A percentile compares a stretch with the other conserved stretches of the same genome.
These are phyloP conservation scores for Ceratobasidium sp. DNA, from an alignment of 1,284 basidiomycete species.

Conservation along the genomic window DNA sequence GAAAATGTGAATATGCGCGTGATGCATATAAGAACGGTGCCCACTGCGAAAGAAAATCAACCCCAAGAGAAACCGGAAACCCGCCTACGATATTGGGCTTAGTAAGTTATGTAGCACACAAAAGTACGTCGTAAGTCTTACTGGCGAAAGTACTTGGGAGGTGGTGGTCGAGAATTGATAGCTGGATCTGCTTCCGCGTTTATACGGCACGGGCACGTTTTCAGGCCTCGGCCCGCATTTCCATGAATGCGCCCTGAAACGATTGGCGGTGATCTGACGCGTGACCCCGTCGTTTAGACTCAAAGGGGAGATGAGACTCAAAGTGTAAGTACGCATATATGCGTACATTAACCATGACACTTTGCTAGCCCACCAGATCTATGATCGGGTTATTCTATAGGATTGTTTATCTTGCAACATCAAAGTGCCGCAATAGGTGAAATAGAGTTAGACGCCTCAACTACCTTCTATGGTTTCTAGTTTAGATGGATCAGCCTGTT, in stretches of 20 bases:
- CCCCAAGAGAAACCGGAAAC: not conserved
- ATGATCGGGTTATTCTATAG: no score
- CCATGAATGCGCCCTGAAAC: not conserved
- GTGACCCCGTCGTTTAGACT: no score
- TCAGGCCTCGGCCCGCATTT: not conserved
- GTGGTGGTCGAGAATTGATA: not conserved
- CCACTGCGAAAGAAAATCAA: not conserved
- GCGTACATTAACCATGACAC: no score
- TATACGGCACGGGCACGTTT: no score
- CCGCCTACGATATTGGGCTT: not conserved
- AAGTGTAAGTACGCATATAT: no score
- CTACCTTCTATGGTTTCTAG: no score
- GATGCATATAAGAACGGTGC: not conserved
- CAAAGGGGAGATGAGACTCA: no score
- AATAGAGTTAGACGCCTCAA: no score
- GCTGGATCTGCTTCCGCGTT: not conserved
- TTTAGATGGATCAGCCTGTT: no score
- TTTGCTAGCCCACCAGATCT: no score
- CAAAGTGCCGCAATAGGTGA: no score
- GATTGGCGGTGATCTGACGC: conserved; percentile 1
- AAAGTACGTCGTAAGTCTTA: not conserved
- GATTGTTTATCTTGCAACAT: no score
- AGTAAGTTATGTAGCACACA: not conserved
- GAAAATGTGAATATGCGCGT: not conserved
- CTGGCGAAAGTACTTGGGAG: not conserved